phyloP scores from a whole-genome alignment of 2,329 filamentous ascomycete species.

The Aspergillus felis region DNA sequence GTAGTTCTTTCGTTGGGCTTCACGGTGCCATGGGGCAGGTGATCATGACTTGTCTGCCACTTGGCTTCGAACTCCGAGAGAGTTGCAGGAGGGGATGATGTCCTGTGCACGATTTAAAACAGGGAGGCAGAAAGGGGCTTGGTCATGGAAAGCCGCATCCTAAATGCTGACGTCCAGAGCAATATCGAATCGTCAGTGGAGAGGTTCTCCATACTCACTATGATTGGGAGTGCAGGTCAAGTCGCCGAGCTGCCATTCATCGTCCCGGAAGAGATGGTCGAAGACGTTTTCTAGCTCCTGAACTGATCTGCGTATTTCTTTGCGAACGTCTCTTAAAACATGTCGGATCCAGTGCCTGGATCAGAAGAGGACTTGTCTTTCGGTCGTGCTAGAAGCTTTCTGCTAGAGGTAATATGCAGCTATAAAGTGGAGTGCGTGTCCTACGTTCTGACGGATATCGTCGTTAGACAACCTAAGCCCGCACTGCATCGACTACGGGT shows the following conservation, averaged over 20 bases:
- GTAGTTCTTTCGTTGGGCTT: slow-evolving; percentile 8
- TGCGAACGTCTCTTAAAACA: slow-evolving; percentile 50
- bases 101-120: slow-evolving; percentile 49
- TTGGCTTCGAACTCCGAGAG: slow-evolving; percentile 2
- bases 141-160: slow-evolving; percentile 50
- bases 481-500: no score
- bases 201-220: slow-evolving; percentile 51
- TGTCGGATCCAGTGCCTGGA: slow-evolving; percentile 53
- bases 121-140: slow-evolving; percentile 41
- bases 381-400: slow-evolving; percentile 29
- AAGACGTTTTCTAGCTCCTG: slow-evolving; percentile 49
- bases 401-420: slow-evolving; percentile 54
- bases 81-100: slow-evolving; percentile 47
- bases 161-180: slow-evolving; percentile 48
- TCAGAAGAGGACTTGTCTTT: slow-evolving; percentile 45
- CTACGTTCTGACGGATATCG: no score
- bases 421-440: slow-evolving; percentile 51
- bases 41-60: neutral
- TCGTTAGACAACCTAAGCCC: no score
- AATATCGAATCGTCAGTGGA: slow-evolving; percentile 52
- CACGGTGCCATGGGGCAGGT: slow-evolving; percentile 28
- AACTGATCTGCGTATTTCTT: slow-evolving; percentile 44
- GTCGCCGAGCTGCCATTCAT: slow-evolving; percentile 48
- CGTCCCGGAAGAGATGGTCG: slow-evolving; percentile 52
- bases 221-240: slow-evolving; percentile 58